Evolutionary conservation across 2,329 filamentous ascomycete species (phyloP), one percentile per base, ranked within the genome.

Genomic region (Falciphora oryzae): DNA sequence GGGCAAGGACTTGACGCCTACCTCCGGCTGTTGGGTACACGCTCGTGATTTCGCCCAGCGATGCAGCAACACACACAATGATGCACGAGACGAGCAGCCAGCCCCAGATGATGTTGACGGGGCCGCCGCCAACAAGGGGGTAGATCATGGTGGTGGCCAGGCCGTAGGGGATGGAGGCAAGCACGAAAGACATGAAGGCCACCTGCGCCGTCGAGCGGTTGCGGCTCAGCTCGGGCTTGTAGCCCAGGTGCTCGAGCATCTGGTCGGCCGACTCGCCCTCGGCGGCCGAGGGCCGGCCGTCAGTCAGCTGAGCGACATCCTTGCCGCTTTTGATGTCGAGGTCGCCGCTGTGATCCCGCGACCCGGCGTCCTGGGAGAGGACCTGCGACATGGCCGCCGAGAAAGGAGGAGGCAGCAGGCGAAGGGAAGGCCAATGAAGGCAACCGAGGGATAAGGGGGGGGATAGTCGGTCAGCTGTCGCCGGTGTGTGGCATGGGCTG

Each of bases 11-110:
- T n/a, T 53, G 44, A 10, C 18, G 18, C 44, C 44, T 53, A 73
- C 89, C 89, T 71, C 89, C 89, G 62, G 88, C 87, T n/a, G 89
- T 92, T 28, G 89, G 89, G 71, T 89, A 92, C 56, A 91, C 86
- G 69, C 86, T 89, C 66, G 89, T 91, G 72, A 92, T 90, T 77
- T 92, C 89, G 68, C 87, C 87, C 35, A 92, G 81, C 27, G 88
- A 90, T 3, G 84, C 79, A 35, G 89, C 89, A 38, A 92, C 87
- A 73, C 88, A 90, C 69, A 90, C 75, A 70, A 90, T 89, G 74
- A 91, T 89, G 65, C 83, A 68, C n/a, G 86, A 89, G 50, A 91
- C 87, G 57, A 78, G 77, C 38, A 90, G 76, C 87, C 89, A 91
- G 57, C 88, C 89, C 88, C 88, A 91, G 73, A 92, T 87, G 71